These are phyloP conservation scores for Microdochium bolleyi DNA, from an alignment of 2,329 filamentous ascomycete species.

Conservation along the genomic window DNA sequence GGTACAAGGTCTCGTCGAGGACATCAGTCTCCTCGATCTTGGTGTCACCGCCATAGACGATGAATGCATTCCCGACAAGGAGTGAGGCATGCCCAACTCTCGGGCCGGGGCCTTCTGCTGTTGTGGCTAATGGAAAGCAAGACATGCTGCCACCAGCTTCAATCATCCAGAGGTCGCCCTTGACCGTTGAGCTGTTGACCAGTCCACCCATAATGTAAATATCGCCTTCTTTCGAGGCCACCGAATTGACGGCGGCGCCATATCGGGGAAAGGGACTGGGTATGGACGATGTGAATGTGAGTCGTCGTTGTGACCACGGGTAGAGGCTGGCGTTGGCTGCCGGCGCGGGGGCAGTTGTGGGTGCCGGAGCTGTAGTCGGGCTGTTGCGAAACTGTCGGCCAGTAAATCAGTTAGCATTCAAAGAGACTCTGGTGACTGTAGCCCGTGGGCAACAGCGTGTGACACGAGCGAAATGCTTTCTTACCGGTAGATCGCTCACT, in stretches of 20 bases:
- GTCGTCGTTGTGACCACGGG: conserved; percentile 85
- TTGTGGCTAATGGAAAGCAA: conserved; percentile 87
- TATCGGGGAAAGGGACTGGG: conserved; percentile 91
- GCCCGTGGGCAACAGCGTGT: background rate
- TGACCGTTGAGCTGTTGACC: conserved; percentile 90
- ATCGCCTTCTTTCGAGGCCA: conserved; percentile 91
- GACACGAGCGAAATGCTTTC: conserved; percentile 13
- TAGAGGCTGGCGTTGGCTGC: conserved; percentile 46
- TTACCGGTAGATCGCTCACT: conserved; percentile 32
- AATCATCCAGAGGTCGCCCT: conserved; percentile 96
- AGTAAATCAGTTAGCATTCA: background rate
- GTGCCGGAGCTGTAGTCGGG: conserved; percentile 14
- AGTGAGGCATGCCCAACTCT: conserved; percentile 91
- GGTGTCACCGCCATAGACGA: conserved; percentile 96
- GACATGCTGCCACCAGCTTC: conserved; percentile 82
- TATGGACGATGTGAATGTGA: conserved; percentile 78
- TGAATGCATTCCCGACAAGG: conserved; percentile 95
- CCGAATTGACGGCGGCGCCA: conserved; percentile 88
- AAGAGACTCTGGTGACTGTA: background rate
- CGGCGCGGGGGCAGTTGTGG: conserved; percentile 9
- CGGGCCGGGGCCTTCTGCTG: conserved; percentile 87
- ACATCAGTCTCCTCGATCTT: conserved; percentile 91
- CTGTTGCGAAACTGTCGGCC: conserved; percentile 45
- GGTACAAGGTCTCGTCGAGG: conserved; percentile 89
- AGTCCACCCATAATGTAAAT: conserved; percentile 97